Evolutionary conservation across 257 asterid genomes (phyloP).

Genomic region (Cynanchum wilfordii): DNA sequence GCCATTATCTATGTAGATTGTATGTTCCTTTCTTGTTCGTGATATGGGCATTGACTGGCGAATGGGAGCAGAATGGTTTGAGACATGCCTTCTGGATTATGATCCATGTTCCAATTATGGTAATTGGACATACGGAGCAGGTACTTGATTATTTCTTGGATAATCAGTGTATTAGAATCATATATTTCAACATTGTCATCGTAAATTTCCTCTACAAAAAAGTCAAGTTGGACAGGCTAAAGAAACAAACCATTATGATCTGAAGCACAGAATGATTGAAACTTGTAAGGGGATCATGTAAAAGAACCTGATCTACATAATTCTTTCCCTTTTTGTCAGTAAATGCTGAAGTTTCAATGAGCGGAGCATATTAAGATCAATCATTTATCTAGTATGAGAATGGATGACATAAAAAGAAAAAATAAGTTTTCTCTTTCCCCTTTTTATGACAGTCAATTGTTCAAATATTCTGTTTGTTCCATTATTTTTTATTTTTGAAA

Average conservation of each 20-base stretch:
- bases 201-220: background rate
- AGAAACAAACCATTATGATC: background rate
- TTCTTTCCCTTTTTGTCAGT: background rate
- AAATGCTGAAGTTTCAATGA: background rate
- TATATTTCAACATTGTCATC: background rate
- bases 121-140: conserved; percentile 98
- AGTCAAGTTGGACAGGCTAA: background rate
- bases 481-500: background rate
- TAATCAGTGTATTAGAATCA: background rate
- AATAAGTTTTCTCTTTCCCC: background rate
- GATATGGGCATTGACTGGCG: conserved; percentile 98
- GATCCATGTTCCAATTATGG: conserved; percentile 98
- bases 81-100: conserved; percentile 84
- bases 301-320: background rate
- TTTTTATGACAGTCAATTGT: background rate
- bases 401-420: background rate
- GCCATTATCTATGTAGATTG: conserved; percentile 41
- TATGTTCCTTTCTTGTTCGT: conserved; percentile 94
- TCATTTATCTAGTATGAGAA: background rate
- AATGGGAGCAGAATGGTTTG: conserved; percentile 99
- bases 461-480: background rate
- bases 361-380: background rate
- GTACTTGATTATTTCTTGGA: conserved; percentile 30
- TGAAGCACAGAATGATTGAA: background rate
- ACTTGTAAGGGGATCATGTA: background rate